phyloP scores from a whole-genome alignment of 176 grass and related monocot genomes.

The Oryza glaberrima region DNA sequence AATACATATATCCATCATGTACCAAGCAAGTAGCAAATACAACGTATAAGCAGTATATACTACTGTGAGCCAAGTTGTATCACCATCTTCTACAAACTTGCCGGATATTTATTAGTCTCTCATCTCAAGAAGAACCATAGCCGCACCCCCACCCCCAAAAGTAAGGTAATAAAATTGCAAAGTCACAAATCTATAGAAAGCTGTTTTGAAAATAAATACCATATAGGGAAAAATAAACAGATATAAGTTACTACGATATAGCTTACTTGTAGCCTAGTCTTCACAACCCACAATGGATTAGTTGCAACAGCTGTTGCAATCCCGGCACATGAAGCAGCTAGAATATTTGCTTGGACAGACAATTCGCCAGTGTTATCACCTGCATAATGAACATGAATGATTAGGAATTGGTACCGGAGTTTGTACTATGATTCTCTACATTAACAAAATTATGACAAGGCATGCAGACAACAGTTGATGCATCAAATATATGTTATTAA shows the following conservation, averaged over 20 bases:
- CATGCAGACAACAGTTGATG: neutral
- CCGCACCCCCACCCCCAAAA: too few species aligned
- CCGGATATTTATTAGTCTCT: neutral
- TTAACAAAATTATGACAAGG: neutral
- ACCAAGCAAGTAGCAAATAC: neutral
- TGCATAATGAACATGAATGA: conserved; percentile 24
- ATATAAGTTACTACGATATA: conserved; percentile 23
- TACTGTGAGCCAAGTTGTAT: too few species aligned
- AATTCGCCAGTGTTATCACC: conserved; percentile 48
- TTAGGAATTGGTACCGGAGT: neutral
- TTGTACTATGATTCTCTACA: neutral
- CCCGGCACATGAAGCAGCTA: conserved; percentile 82
- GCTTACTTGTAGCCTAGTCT: conserved; percentile 88
- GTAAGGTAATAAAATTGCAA: neutral
- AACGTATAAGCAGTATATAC: neutral
- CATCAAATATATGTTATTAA: neutral
- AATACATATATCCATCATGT: neutral
- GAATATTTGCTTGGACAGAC: conserved; percentile 66
- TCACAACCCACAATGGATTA: conserved; percentile 95
- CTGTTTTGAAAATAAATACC: conserved; percentile 6
- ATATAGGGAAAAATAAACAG: conserved; percentile 12
- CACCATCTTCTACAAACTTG: neutral
- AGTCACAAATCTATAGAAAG: conserved; percentile 17
- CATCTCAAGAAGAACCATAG: neutral
- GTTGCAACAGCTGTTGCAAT: conserved; percentile 74